phyloP scores from a whole-genome alignment of 768 basidiomycete species.

The Coprinopsis strossmayeri region DNA sequence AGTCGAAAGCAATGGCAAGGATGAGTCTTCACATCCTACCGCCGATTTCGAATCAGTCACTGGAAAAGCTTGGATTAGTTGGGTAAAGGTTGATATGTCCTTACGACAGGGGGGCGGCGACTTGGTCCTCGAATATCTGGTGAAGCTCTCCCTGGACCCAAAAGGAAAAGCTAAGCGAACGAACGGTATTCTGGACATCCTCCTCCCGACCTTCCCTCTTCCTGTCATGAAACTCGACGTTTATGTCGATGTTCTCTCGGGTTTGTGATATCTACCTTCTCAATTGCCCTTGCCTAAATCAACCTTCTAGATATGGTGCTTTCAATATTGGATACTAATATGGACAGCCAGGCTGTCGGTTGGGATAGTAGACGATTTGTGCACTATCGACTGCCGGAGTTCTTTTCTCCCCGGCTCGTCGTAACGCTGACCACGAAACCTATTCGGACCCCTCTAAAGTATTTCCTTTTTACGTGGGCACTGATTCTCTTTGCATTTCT shows the following conservation, averaged over 20 bases:
- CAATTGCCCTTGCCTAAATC: conserved; percentile 8
- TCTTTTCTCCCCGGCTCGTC: conserved; percentile 51
- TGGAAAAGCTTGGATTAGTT: conserved; percentile 55
- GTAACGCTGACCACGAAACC: conserved; percentile 16
- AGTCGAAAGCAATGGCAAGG: conserved; percentile 44
- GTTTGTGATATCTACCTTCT: conserved; percentile 29
- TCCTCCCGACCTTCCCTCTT: conserved; percentile 69
- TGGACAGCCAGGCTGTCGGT: conserved; percentile 41
- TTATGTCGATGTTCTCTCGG: conserved; percentile 42
- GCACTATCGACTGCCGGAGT: conserved; percentile 50
- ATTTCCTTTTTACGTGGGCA: conserved; percentile 22
- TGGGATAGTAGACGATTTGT: conserved; percentile 40
- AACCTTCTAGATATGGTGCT: conserved; percentile 33
- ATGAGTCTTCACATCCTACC: conserved; percentile 26
- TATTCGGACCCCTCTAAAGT: neutral
- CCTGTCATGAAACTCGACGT: conserved; percentile 64
- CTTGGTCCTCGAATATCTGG: conserved; percentile 62
- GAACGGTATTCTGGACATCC: conserved; percentile 30
- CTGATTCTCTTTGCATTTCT: conserved; percentile 19
- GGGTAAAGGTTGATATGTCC: conserved; percentile 57
- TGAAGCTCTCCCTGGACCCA: conserved; percentile 22
- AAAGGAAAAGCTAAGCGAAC: conserved; percentile 32
- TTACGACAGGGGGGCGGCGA: conserved; percentile 42
- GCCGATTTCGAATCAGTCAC: conserved; percentile 47
- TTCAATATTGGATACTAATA: conserved; percentile 44